phyloP scores from a whole-genome alignment of 2,329 filamentous ascomycete genomes.

The Sporothrix euskadiensis region DNA sequence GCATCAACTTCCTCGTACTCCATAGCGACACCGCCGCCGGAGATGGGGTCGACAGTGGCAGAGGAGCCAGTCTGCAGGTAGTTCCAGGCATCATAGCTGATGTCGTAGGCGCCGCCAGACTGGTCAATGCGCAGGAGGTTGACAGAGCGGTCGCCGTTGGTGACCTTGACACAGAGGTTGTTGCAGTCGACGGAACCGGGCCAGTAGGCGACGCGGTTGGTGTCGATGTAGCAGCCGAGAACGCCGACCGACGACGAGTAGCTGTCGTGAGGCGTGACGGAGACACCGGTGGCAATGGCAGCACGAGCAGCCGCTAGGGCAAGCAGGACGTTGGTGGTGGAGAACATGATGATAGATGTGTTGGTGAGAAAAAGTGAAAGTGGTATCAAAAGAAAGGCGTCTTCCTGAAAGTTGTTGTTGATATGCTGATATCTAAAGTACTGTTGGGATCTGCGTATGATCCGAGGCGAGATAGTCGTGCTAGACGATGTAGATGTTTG shows the following conservation, averaged over 20 bases:
- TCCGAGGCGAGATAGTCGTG: conserved; percentile 13
- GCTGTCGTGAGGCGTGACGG: conserved; percentile 56
- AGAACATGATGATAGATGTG: neutral
- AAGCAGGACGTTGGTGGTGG: conserved; percentile 17
- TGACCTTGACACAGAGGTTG: conserved; percentile 58
- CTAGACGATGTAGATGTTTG: conserved; percentile 14
- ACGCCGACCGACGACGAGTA: conserved; percentile 61
- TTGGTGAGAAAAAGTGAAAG: neutral
- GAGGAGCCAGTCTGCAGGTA: conserved; percentile 54
- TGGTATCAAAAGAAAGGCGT: conserved; percentile 11
- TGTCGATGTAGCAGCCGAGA: conserved; percentile 61
- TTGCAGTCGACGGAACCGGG: conserved; percentile 54
- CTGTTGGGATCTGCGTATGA: conserved; percentile 4
- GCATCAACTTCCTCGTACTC: conserved; percentile 51
- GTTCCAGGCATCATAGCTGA: conserved; percentile 63
- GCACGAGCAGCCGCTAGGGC: conserved; percentile 31
- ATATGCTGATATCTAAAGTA: neutral
- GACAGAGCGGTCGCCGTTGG: conserved; percentile 50
- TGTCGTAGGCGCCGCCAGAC: conserved; percentile 58
- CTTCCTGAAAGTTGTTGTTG: neutral
- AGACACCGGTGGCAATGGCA: conserved; percentile 36
- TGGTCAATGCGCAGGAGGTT: conserved; percentile 61
- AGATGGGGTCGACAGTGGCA: conserved; percentile 48
- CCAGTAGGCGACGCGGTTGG: conserved; percentile 63
- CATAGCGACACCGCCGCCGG: conserved; percentile 55